Evolutionary conservation across 371 early-diverging fungal genomes (phyloP), one percentile per base, ranked within the genome.

Genomic region (Globomyces sp.): DNA sequence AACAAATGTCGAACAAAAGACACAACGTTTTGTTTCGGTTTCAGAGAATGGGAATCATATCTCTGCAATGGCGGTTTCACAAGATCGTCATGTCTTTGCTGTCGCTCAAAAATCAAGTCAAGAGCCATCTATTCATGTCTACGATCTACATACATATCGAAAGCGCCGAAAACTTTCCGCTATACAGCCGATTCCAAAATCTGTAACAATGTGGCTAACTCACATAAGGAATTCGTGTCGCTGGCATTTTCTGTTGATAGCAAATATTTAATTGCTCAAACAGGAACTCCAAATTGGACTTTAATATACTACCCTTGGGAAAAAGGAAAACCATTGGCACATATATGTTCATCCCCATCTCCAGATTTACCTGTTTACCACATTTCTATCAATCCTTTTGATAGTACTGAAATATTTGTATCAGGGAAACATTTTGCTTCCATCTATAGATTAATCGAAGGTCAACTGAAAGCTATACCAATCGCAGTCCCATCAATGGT

Each of bases 251-350:
- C 82, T 2, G 60, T 70, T 41, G 82, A 84, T 64, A 66, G 74
- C 6, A 73, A 77, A 49, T 82, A 79, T 65, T 59, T 84, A 1
- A 72, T 70, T 6, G 79, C 80, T 9, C 81, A 77, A 52, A 52
- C 70, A 8, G 71, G 74, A 34, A 69, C 51, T 2, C 82, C 78
- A 34, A 76, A 77, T 47, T 77, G 77, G 74, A 50, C 69, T 8
- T 68, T 79, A 39, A 77, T 75, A 58, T 77, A 68, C 59, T 81
- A 71, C 65, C 61, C 73, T 10, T 77, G 81, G 81, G 82, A 82
- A 63, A 79, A 79, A 60, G 79, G 79, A 1, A 79, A 72, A 57
- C 71, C 70, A 3, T 49, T 78, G 1, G 78, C 74, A 2, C 66
- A 70, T 4, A 34, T 73, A 9, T 34, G 60, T 40, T 63, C 72